Evolutionary conservation across 257 asterid genomes (phyloP).

Genomic region (Solanum tarapatanum): DNA sequence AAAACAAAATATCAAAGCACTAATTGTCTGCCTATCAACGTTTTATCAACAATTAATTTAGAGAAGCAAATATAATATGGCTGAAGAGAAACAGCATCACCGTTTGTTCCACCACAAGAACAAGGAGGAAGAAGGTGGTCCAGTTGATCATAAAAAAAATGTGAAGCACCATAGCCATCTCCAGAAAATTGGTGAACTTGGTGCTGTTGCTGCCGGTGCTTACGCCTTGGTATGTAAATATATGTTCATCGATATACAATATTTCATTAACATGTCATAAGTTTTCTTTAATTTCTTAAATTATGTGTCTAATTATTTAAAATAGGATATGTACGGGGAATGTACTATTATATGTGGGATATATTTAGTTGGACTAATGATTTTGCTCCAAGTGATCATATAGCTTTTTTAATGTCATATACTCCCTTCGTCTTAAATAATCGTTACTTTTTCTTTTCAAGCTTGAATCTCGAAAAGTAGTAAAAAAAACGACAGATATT

Average conservation of each 20-base stretch:
- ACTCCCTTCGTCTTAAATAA: too few species aligned
- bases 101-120: constrained; percentile 24
- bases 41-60: not conserved
- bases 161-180: constrained; percentile 16
- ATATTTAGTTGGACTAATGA: too few species aligned
- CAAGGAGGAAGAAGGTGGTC: constrained; percentile 5
- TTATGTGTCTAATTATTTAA: too few species aligned
- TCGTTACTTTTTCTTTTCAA: not conserved
- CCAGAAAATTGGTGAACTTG: constrained; percentile 8
- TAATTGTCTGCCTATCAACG: not conserved
- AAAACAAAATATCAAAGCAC: not conserved
- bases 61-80: not conserved
- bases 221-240: not conserved
- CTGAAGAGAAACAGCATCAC: constrained; percentile 32
- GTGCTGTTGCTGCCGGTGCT: constrained; percentile 15
- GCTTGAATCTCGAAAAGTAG: not conserved
- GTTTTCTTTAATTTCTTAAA: too few species aligned
- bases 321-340: too few species aligned
- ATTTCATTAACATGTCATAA: too few species aligned
- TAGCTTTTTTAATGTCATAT: not conserved
- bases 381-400: not conserved
- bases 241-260: too few species aligned
- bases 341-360: too few species aligned
- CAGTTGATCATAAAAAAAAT: constrained; percentile 7
- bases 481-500: fast-evolving